Percentiles rank a stretch among this genome's conserved stretches.
Evolutionary conservation across 495 filamentous ascomycete species (phyloP).

Genomic region (Aspergillus wentii): DNA sequence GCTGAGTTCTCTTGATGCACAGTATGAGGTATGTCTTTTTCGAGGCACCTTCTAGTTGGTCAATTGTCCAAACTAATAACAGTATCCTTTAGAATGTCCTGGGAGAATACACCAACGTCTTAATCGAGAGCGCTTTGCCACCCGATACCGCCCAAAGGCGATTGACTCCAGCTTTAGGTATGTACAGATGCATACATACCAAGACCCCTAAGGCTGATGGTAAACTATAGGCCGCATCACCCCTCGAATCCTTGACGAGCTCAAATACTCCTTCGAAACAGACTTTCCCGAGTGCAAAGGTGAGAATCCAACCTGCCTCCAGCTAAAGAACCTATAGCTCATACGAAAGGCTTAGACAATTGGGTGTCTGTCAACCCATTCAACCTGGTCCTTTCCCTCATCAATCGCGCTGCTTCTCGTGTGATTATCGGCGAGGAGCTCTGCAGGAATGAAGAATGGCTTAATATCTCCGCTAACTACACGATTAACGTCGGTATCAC

Average conservation of each 20-base stretch:
- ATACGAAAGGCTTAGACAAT: slow-evolving; percentile 6
- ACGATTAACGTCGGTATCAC: slow-evolving; percentile 43
- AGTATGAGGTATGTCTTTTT: slow-evolving; percentile 23
- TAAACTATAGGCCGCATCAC: slow-evolving; percentile 17
- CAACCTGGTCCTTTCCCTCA: slow-evolving; percentile 32
- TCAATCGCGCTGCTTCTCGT: slow-evolving; percentile 51
- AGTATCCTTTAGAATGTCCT: slow-evolving; percentile 18
- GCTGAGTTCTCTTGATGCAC: slow-evolving; percentile 25
- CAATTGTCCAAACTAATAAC: neutral
- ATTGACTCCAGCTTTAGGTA: slow-evolving; percentile 23
- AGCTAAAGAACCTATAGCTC: slow-evolving; percentile 2
- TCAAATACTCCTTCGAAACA: slow-evolving; percentile 17
- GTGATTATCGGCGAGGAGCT: slow-evolving; percentile 51
- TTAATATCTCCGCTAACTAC: slow-evolving; percentile 47
- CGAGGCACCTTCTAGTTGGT: neutral
- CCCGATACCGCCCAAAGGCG: slow-evolving; percentile 18
- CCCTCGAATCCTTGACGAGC: slow-evolving; percentile 24
- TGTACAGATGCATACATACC: neutral
- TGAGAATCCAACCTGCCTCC: no score
- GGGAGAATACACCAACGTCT: slow-evolving; percentile 26
- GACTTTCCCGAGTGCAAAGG: slow-evolving; percentile 23
- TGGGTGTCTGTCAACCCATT: slow-evolving; percentile 22
- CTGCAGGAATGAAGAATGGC: slow-evolving; percentile 51
- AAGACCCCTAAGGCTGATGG: neutral
- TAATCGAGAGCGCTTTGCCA: slow-evolving; percentile 19